These are phyloP conservation scores for Amoebophrya sp. DNA, from an alignment of 169 alveolate species.

Conservation along the genomic window DNA sequence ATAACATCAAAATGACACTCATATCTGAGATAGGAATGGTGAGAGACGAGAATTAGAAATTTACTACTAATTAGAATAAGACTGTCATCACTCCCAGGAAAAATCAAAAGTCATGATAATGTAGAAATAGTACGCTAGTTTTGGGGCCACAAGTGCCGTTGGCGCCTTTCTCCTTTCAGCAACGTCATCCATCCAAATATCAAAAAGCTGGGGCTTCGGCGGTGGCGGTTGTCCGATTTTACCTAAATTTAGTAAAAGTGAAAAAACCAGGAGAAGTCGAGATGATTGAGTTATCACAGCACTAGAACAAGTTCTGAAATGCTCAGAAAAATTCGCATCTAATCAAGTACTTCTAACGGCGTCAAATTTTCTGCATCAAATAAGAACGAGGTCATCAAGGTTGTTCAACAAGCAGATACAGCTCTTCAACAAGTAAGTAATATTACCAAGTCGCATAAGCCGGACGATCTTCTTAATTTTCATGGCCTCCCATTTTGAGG, in stretches of 20 bases:
- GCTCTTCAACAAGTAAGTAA: neutral
- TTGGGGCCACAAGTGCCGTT: slow-evolving; percentile 80
- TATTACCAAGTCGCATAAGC: too few relatives aligned
- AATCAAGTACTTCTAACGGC: too few relatives aligned
- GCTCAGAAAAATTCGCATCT: neutral
- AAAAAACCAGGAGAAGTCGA: slow-evolving; percentile 37
- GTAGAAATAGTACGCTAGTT: slow-evolving; percentile 52
- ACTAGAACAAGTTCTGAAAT: slow-evolving; percentile 43
- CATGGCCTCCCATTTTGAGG: slow-evolving; percentile 71
- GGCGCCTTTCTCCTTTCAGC: slow-evolving; percentile 54
- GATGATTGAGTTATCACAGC: slow-evolving; percentile 29
- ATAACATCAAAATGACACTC: too few relatives aligned
- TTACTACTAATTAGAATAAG: too few relatives aligned
- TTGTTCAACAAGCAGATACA: too few relatives aligned
- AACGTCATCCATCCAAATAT: slow-evolving; percentile 64
- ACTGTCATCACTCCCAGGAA: neutral
- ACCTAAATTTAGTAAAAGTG: slow-evolving; percentile 33
- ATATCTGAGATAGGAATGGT: too few relatives aligned
- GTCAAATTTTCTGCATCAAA: too few relatives aligned
- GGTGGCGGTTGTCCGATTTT: slow-evolving; percentile 34
- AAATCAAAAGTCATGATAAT: neutral
- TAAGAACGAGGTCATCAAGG: too few relatives aligned
- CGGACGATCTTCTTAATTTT: slow-evolving; percentile 60
- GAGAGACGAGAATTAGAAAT: too few relatives aligned
- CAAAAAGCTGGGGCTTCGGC: slow-evolving; percentile 56